A percentile compares a stretch with the other conserved stretches of the same genome.
These are phyloP conservation scores for Sophora flavescens DNA, from an alignment of 306 rosid genomes.

Conservation along the genomic window DNA sequence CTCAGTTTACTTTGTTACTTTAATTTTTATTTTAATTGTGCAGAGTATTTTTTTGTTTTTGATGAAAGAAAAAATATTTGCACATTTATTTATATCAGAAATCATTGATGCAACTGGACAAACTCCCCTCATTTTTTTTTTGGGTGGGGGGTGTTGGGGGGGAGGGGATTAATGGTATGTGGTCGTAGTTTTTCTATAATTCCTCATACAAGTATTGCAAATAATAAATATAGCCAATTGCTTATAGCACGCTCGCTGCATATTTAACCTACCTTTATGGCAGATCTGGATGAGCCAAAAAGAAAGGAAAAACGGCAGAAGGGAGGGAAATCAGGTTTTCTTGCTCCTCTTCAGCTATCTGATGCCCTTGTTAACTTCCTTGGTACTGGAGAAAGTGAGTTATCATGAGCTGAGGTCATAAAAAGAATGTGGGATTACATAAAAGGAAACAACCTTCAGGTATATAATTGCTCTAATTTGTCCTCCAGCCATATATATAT, in stretches of 20 bases:
- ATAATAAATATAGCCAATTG: conserved; percentile 39
- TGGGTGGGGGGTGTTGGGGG: too few species aligned
- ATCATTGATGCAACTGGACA: conserved; percentile 23
- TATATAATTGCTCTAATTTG: conserved; percentile 49
- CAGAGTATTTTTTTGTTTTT: conserved; percentile 10
- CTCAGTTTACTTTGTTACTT: conserved; percentile 1
- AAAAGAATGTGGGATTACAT: conserved; percentile 87
- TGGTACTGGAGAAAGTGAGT: conserved; percentile 75
- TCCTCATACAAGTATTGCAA: background rate
- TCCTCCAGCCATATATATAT: conserved; percentile 1
- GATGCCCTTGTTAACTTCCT: conserved; percentile 75
- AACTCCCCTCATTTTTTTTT: background rate
- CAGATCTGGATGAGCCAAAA: conserved; percentile 62
- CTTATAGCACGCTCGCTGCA: conserved; percentile 2
- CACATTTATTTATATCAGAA: background rate
- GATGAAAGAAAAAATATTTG: background rate
- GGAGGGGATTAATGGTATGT: conserved; percentile 6
- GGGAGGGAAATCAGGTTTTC: conserved; percentile 74
- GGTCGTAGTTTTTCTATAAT: conserved; percentile 32
- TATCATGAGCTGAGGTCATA: conserved; percentile 65
- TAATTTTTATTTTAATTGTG: conserved; percentile 11
- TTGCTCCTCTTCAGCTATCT: conserved; percentile 80
- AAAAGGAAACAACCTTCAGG: conserved; percentile 83
- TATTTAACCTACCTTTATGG: conserved; percentile 31
- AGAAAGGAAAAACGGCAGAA: conserved; percentile 72